These are phyloP conservation scores for Aspergillus transmontanensis DNA, from an alignment of 2,329 filamentous ascomycete genomes.

Conservation along the genomic window DNA sequence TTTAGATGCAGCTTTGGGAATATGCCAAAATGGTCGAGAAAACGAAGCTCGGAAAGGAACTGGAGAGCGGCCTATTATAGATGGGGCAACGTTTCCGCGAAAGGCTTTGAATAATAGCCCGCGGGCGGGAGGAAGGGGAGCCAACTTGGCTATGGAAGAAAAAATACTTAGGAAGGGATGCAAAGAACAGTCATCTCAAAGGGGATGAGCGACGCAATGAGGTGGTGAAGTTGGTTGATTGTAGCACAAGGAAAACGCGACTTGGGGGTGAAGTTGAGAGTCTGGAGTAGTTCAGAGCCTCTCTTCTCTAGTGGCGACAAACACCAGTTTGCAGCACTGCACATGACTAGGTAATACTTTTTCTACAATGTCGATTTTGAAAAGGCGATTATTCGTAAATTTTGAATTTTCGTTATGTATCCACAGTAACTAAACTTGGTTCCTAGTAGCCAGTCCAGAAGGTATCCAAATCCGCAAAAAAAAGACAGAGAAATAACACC, in stretches of 20 bases:
- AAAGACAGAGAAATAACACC: background rate
- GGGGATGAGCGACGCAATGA: background rate
- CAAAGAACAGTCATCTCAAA: background rate
- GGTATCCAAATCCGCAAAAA: background rate
- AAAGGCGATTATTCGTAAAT: too few species aligned
- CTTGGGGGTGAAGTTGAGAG: background rate
- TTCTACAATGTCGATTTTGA: background rate
- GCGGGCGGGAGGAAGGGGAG: slow-evolving; percentile 35
- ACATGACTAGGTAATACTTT: background rate
- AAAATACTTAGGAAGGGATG: background rate
- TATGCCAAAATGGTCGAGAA: background rate
- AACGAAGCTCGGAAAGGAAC: slow-evolving; percentile 8
- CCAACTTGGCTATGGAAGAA: slow-evolving; percentile 35
- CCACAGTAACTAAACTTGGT: slow-evolving; percentile 3
- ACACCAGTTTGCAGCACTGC: background rate
- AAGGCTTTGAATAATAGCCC: slow-evolving; percentile 31
- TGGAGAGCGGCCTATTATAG: slow-evolving; percentile 8
- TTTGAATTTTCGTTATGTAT: background rate
- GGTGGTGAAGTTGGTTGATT: background rate
- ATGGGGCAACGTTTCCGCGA: slow-evolving; percentile 23
- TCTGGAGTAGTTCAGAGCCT: background rate
- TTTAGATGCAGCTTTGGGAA: background rate
- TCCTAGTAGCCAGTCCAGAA: background rate
- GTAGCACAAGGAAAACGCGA: background rate
- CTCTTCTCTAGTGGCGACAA: background rate